Conservation (phyloP, 768 basidiomycete species). For the Mrakia frigida region DNA sequence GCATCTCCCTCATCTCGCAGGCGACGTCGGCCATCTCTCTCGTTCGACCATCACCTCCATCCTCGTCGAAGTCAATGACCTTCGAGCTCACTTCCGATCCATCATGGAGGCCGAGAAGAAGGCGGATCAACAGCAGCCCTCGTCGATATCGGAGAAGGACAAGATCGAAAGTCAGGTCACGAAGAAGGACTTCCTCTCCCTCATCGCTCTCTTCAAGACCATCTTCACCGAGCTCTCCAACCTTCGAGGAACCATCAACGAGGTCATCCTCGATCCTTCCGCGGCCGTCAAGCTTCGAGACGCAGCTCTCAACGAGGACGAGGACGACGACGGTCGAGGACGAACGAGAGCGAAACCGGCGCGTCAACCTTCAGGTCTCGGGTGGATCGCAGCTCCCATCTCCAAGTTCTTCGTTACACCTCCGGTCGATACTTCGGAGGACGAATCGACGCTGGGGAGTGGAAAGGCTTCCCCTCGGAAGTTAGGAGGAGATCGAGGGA, state of each 20-base stretch:
- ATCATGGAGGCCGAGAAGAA: conserved; percentile 26
- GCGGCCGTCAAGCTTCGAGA: conserved; percentile 58
- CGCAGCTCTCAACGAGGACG: conserved; percentile 34
- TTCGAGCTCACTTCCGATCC: conserved; percentile 68
- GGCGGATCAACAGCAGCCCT: conserved; percentile 56
- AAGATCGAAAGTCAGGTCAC: conserved; percentile 46
- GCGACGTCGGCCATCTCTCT: conserved; percentile 77
- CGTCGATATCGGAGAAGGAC: conserved; percentile 46
- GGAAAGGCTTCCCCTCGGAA: conserved; percentile 14
- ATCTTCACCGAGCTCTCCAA: conserved; percentile 74
- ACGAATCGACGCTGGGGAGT: conserved; percentile 23
- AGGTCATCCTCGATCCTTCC: conserved; percentile 80
- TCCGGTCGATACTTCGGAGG: conserved; percentile 27
- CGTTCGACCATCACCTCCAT: conserved; percentile 71
- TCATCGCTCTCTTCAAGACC: conserved; percentile 83
- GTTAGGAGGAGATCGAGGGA: conserved; percentile 18
- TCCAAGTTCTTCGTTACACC: conserved; percentile 67
- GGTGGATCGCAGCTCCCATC: conserved; percentile 76
- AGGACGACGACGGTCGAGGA: conserved; percentile 42
- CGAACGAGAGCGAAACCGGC: conserved; percentile 37
- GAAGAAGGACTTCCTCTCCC: conserved; percentile 69
- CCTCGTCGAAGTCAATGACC: conserved; percentile 59
- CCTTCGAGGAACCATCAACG: conserved; percentile 76
- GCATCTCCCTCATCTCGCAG: conserved; percentile 64
- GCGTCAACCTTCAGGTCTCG: conserved; percentile 42